phyloP scores from a whole-genome alignment of 2,329 filamentous ascomycete species.

The Atkinsonella texensis region DNA sequence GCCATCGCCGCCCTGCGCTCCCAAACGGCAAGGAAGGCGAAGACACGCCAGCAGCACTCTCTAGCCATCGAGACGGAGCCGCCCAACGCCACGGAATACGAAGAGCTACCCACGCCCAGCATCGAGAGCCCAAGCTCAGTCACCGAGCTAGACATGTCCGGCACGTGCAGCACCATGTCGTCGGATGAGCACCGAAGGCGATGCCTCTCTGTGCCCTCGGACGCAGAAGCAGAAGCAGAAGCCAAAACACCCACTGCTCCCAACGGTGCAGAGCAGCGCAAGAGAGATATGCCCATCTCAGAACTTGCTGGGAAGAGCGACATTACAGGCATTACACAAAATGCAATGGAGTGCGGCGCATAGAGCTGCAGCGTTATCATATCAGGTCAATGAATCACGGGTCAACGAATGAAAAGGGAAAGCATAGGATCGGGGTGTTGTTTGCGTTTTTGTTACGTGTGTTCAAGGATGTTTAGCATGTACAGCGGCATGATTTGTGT shows the following conservation, averaged over 20 bases:
- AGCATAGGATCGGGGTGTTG: not conserved
- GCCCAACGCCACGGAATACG: conserved; percentile 7
- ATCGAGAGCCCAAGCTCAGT: conserved; percentile 25
- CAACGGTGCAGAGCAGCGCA: conserved; percentile 5
- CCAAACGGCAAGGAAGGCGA: conserved; percentile 11
- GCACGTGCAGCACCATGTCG: conserved; percentile 27
- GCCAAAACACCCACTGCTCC: conserved; percentile 27
- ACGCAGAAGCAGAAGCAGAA: conserved; percentile 21
- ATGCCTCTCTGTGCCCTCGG: conserved; percentile 5
- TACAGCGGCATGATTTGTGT: not conserved
- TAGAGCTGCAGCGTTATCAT: not conserved
- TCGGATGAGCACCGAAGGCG: conserved; percentile 20
- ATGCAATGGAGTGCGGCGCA: not conserved
- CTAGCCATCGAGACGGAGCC: not conserved
- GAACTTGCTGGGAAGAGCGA: conserved; percentile 10
- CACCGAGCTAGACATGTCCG: conserved; percentile 33
- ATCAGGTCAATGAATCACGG: no score
- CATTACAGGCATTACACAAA: not conserved
- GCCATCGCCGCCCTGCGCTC: conserved; percentile 29
- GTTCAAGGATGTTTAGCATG: not conserved
- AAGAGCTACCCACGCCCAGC: conserved; percentile 28
- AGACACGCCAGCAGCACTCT: not conserved
- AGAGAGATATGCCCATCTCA: conserved; percentile 15
- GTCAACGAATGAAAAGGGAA: not conserved
- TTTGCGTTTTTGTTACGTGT: not conserved